These are phyloP conservation scores for Schizothecium vesticola DNA, from an alignment of 495 filamentous ascomycete genomes.

Conservation along the genomic window DNA sequence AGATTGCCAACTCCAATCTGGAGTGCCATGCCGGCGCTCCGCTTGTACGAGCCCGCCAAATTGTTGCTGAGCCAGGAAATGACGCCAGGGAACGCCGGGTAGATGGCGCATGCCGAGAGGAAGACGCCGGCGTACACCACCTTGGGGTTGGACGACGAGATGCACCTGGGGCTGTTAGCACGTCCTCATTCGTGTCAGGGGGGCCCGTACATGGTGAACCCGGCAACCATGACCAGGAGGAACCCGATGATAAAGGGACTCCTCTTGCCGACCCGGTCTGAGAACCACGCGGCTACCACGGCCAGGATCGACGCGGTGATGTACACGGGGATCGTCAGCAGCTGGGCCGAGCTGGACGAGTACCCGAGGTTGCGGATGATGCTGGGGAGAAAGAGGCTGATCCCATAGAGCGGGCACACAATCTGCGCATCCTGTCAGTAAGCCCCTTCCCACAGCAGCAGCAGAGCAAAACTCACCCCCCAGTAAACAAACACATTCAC, in stretches of 20 bases:
- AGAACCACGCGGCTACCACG: conserved; percentile 51
- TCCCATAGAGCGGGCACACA: conserved; percentile 65
- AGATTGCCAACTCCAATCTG: conserved; percentile 72
- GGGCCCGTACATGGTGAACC: conserved; percentile 54
- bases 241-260: conserved; percentile 60
- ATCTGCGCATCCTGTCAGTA: conserved; percentile 43
- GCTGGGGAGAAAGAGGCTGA: conserved; percentile 65
- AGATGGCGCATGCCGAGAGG: conserved; percentile 60
- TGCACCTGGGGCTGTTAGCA: conserved; percentile 32
- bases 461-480: conserved; percentile 36
- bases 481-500: conserved; percentile 55
- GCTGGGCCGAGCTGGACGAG: conserved; percentile 57
- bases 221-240: conserved; percentile 55
- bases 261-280: conserved; percentile 55
- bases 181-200: background rate
- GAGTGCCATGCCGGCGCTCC: conserved; percentile 66
- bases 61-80: conserved; percentile 71
- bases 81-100: conserved; percentile 58
- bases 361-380: conserved; percentile 55
- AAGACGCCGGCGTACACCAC: conserved; percentile 73
- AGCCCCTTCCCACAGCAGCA: background rate
- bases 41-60: conserved; percentile 64
- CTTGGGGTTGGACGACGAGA: conserved; percentile 47
- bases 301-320: conserved; percentile 57
- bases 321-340: conserved; percentile 73